These are phyloP conservation scores for Boletus patriciae DNA, from an alignment of 768 basidiomycete genomes.

Conservation along the genomic window DNA sequence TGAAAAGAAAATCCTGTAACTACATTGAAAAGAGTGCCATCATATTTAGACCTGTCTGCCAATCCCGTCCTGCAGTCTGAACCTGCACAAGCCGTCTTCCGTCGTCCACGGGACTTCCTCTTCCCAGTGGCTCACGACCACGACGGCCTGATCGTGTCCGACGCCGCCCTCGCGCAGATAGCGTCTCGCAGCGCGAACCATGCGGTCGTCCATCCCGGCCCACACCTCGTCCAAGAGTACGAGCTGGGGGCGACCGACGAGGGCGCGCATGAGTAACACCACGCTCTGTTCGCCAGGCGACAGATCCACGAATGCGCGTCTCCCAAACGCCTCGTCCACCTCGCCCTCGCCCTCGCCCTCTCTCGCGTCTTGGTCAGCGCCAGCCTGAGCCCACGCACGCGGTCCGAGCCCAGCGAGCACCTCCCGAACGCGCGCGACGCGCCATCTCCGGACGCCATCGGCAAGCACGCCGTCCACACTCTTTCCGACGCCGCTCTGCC, in stretches of 20 bases:
- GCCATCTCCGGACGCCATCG: slow-evolving; percentile 37
- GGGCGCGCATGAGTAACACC: slow-evolving; percentile 80
- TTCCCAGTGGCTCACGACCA: slow-evolving; percentile 90
- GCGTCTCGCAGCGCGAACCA: slow-evolving; percentile 61
- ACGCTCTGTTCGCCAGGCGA: slow-evolving; percentile 76
- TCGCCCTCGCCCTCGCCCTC: neutral
- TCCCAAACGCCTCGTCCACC: slow-evolving; percentile 44
- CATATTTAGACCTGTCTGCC: slow-evolving; percentile 14
- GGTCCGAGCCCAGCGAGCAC: slow-evolving; percentile 71
- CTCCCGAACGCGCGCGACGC: slow-evolving; percentile 47
- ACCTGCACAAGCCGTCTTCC: slow-evolving; percentile 50
- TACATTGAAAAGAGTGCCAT: neutral
- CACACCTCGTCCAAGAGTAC: slow-evolving; percentile 91
- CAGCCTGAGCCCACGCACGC: slow-evolving; percentile 41
- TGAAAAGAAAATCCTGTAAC: neutral
- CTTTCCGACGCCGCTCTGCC: slow-evolving; percentile 46
- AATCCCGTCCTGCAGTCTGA: slow-evolving; percentile 37
- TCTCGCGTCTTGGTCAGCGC: neutral
- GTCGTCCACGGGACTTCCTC: slow-evolving; percentile 84
- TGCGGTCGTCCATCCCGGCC: slow-evolving; percentile 85
- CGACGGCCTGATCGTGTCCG: slow-evolving; percentile 63
- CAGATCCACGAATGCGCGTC: slow-evolving; percentile 59
- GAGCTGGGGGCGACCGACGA: slow-evolving; percentile 71
- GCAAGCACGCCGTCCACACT: slow-evolving; percentile 41
- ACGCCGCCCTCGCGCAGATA: slow-evolving; percentile 61